Percentiles rank a stretch among this genome's conserved stretches.
Evolutionary conservation across 1,284 basidiomycete genomes (phyloP).

Genomic region (Retiboletus flavoniger): DNA sequence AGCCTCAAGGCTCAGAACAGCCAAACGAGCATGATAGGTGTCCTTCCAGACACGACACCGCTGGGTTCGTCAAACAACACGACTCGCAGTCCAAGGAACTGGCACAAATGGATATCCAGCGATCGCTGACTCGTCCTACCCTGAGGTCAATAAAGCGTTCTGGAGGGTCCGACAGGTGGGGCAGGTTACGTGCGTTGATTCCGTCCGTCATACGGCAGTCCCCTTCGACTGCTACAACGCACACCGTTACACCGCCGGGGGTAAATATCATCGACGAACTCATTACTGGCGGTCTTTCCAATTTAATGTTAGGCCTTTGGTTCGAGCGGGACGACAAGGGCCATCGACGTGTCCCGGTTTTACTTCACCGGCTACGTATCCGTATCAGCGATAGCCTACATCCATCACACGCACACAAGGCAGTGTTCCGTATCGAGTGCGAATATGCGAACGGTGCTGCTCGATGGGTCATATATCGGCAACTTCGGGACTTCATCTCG

Average conservation of each 20-base stretch:
- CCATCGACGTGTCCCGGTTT: slow-evolving; percentile 79
- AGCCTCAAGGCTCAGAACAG: slow-evolving; percentile 14
- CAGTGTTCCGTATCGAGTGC: slow-evolving; percentile 92
- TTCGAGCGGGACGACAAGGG: slow-evolving; percentile 90
- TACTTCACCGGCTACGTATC: slow-evolving; percentile 85
- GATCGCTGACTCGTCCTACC: slow-evolving; percentile 50
- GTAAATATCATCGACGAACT: slow-evolving; percentile 87
- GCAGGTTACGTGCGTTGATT: slow-evolving; percentile 60
- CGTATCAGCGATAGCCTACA: slow-evolving; percentile 85
- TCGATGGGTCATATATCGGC: slow-evolving; percentile 95
- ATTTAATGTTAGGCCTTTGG: slow-evolving; percentile 84
- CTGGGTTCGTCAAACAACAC: slow-evolving; percentile 6
- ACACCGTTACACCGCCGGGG: slow-evolving; percentile 47
- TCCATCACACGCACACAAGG: slow-evolving; percentile 73
- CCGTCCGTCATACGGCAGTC: slow-evolving; percentile 48
- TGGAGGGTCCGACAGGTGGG: slow-evolving; percentile 51
- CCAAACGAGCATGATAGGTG: slow-evolving; percentile 14
- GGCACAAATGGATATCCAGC: slow-evolving; percentile 22
- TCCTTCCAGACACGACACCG: slow-evolving; percentile 8
- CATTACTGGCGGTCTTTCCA: slow-evolving; percentile 77
- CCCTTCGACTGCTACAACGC: slow-evolving; percentile 33
- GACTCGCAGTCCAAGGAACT: slow-evolving; percentile 16
- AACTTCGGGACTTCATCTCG: slow-evolving; percentile 89
- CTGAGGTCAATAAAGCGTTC: slow-evolving; percentile 31
- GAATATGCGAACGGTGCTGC: slow-evolving; percentile 95